A percentile compares a stretch with the other conserved stretches of the same genome.
These are phyloP conservation scores for Xenosphaeropsis pyriputrescens DNA, from an alignment of 2,329 filamentous ascomycete genomes.

Conservation along the genomic window DNA sequence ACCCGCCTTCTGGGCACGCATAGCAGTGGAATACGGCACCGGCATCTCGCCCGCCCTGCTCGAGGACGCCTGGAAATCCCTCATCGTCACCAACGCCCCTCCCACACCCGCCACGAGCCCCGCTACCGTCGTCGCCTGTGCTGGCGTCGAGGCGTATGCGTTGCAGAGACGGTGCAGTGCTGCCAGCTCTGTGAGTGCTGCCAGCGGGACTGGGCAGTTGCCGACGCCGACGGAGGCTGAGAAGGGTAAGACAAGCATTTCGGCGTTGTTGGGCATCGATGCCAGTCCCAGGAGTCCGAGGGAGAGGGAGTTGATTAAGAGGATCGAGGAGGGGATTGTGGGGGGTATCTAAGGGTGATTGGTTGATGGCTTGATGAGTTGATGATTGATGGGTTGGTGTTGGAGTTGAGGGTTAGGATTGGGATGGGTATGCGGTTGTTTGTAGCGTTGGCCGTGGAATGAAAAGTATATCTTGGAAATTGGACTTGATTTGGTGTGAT, in stretches of 20 bases:
- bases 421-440: no score
- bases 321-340: conserved; percentile 31
- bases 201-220: neutral
- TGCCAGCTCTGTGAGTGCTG: no score
- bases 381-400: neutral
- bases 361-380: neutral
- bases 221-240: neutral
- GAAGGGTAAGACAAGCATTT: conserved; percentile 36
- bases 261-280: conserved; percentile 45
- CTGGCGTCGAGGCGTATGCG: conserved; percentile 13
- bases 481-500: no score
- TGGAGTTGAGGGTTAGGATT: no score
- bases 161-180: no score
- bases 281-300: conserved; percentile 39
- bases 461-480: no score
- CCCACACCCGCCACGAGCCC: conserved; percentile 24
- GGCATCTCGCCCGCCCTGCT: conserved; percentile 61
- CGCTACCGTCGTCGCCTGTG: conserved; percentile 36
- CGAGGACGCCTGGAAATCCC: conserved; percentile 39
- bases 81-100: conserved; percentile 56
- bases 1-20: conserved; percentile 47
- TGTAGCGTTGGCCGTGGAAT: no score
- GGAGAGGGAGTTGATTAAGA: conserved; percentile 40
- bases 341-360: neutral
- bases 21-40: conserved; percentile 54